phyloP scores from a whole-genome alignment of 495 filamentous ascomycete genomes.

The Trichoderma reesei region DNA sequence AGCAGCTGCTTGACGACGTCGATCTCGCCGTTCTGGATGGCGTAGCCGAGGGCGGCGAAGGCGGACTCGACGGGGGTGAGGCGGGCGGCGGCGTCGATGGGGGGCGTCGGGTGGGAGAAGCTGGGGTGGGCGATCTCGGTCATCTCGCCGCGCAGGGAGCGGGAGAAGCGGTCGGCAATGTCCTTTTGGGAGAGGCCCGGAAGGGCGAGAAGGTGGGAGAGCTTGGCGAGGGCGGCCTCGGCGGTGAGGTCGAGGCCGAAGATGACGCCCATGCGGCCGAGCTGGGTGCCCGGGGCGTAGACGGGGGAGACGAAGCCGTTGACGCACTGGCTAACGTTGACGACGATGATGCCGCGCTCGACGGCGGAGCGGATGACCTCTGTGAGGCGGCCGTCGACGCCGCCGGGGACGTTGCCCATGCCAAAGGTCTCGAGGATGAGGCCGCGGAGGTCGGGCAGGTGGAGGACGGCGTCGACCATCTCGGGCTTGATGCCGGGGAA shows the following conservation, averaged over 20 bases:
- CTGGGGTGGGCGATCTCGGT: slow-evolving; percentile 54
- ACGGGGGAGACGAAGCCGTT: slow-evolving; percentile 82
- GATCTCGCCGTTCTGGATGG: slow-evolving; percentile 64
- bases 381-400: slow-evolving; percentile 73
- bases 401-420: slow-evolving; percentile 83
- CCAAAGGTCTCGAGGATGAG: slow-evolving; percentile 93
- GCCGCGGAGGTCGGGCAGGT: slow-evolving; percentile 67
- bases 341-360: slow-evolving; percentile 71
- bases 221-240: slow-evolving; percentile 88
- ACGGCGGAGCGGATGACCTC: slow-evolving; percentile 71
- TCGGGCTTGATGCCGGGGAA: slow-evolving; percentile 93
- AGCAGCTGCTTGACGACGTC: slow-evolving; percentile 54
- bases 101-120: slow-evolving; percentile 65
- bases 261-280: slow-evolving; percentile 83
- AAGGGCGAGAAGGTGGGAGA: slow-evolving; percentile 74
- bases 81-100: slow-evolving; percentile 23
- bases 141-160: slow-evolving; percentile 74
- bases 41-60: slow-evolving; percentile 70
- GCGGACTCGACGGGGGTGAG: slow-evolving; percentile 34
- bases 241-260: slow-evolving; percentile 90
- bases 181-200: slow-evolving; percentile 51
- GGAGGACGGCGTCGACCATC: slow-evolving; percentile 85
- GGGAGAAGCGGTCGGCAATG: slow-evolving; percentile 61
- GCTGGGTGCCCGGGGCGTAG: slow-evolving; percentile 80
- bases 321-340: slow-evolving; percentile 89